Evolutionary conservation across 371 early-diverging fungal genomes (phyloP), one percentile per base, ranked within the genome.

Genomic region (Chytridiales sp.): DNA sequence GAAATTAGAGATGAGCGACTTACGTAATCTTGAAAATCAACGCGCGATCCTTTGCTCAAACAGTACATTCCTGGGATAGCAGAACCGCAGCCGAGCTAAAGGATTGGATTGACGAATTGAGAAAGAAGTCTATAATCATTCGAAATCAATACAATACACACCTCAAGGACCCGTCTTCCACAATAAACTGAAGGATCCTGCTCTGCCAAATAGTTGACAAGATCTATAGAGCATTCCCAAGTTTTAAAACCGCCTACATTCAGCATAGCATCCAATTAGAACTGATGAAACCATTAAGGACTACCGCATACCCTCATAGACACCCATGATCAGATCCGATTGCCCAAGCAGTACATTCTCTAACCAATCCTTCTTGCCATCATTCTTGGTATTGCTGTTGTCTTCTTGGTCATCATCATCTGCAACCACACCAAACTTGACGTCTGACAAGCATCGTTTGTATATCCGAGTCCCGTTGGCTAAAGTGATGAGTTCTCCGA

Each of bases 211-310:
- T 56, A 91, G 38, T 80, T 67, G 19, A 90, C 85, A 51, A 96
- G 75, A 72, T 96, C 96, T 39, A 90, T 48, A 2, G 91, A 82
- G 66, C 94, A 94, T 62, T 96, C 96, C 96, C 96, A 95, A 0
- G 96, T 95, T 73, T 95, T 95, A 62, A 93, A 84, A 3, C 96
- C 96, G 51, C 93, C 62, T 62, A 42, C 26, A 47, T 39, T 13
- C 26, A 38, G 11, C 38, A 19, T 26, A 17, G 40, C 36, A 46
- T 31, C 49, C 27, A 41, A 17, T 36, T 31, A 29, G 51, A 13
- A 42, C 17, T 4, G 35, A 26, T 36, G 22, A 17, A 32, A 40
- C 24, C 4, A 9, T 34, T 19, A 47, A n/a, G 54, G 32, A 26
- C 22, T 35, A 56, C 38, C 19, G 4, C 48, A 51, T 38, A 68